A percentile compares a stretch with the other conserved stretches of the same genome.
Evolutionary conservation across 306 rosid species (phyloP).

Genomic region (Castanospermum australe): DNA sequence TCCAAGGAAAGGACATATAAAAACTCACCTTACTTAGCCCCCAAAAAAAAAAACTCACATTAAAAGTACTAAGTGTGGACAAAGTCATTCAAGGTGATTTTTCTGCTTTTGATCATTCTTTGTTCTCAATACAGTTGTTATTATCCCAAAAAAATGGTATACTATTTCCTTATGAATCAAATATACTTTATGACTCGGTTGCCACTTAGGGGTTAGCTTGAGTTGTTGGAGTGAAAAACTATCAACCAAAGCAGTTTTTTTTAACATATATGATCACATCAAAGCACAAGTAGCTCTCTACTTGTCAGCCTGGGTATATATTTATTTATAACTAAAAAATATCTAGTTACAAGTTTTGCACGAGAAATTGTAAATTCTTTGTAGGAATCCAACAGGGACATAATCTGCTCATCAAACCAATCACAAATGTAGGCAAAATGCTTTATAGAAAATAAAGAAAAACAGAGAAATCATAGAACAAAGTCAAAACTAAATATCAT

Average conservation of each 20-base stretch:
- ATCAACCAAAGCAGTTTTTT: constrained; percentile 38
- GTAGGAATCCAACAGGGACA: background rate
- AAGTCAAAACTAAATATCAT: too few species aligned
- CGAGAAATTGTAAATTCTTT: background rate
- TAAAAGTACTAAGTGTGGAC: background rate
- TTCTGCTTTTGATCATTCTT: background rate
- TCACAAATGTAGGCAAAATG: too few species aligned
- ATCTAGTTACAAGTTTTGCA: background rate
- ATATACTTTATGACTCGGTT: background rate
- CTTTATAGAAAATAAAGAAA: background rate
- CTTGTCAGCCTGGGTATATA: constrained; percentile 40
- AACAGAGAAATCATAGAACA: background rate
- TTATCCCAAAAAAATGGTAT: too few species aligned
- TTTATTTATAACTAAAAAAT: background rate
- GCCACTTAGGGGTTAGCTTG: constrained; percentile 39
- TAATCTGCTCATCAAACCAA: background rate
- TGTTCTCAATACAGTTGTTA: background rate
- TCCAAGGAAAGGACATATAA: background rate
- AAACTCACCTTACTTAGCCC: background rate
- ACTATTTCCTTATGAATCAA: background rate
- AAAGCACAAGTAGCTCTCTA: constrained; percentile 50
- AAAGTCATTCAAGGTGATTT: background rate
- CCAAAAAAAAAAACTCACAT: background rate
- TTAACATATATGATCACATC: constrained; percentile 40
- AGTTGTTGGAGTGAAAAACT: constrained; percentile 51